Evolutionary conservation across 352 stramenopile species (phyloP).

Genomic region (Globisporangium middletonii): DNA sequence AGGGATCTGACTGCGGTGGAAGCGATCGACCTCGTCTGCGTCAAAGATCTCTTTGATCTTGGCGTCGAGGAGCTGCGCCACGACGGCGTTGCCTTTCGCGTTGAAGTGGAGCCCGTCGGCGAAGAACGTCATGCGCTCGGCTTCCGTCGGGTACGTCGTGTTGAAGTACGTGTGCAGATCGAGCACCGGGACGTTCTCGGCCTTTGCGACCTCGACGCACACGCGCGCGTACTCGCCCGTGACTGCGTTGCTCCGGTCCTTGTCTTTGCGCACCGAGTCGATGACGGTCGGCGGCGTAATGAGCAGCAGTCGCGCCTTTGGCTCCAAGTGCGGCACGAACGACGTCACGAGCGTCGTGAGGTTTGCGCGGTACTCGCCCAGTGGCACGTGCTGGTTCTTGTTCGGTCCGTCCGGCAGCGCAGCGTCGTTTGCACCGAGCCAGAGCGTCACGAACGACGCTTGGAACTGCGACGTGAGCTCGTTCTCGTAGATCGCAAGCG

Average conservation of each 20-base stretch:
- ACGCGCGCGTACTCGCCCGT: constrained; percentile 28
- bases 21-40: constrained; percentile 3
- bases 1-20: constrained; percentile 7
- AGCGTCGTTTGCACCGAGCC: constrained; percentile 60
- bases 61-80: constrained; percentile 25
- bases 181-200: constrained; percentile 21
- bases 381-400: constrained; percentile 30
- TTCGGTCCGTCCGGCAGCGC: constrained; percentile 23
- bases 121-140: constrained; percentile 23
- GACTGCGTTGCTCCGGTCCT: constrained; percentile 34
- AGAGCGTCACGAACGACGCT: constrained; percentile 41
- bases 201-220: constrained; percentile 25
- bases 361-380: constrained; percentile 40
- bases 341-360: constrained; percentile 20
- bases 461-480: constrained; percentile 25
- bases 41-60: constrained; percentile 23
- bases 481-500: constrained; percentile 28
- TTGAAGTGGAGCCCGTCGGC: constrained; percentile 48
- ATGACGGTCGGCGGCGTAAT: constrained; percentile 42
- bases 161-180: constrained; percentile 43
- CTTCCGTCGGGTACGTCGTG: constrained; percentile 15
- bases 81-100: constrained; percentile 32
- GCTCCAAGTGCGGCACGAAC: constrained; percentile 16
- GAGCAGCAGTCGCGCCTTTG: constrained; percentile 25
- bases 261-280: constrained; percentile 21